Base-by-base conservation (phyloP, 139 green algal genomes). In the Ettlia oleoabundans region DNA sequence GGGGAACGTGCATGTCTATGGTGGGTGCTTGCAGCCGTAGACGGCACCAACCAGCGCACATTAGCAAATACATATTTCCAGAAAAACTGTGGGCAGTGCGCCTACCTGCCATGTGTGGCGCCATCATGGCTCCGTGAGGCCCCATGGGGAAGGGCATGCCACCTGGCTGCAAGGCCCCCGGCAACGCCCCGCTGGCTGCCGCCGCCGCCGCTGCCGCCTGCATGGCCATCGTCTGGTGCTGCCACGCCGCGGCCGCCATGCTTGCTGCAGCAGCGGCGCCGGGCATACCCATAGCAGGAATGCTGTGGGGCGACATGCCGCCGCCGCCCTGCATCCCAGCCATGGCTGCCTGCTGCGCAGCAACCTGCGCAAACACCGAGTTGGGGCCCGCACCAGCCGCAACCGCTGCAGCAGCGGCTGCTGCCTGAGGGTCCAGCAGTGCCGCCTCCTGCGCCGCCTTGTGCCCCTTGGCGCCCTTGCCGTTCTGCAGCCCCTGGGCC, bases 401-500 rank as follows among this genome's bases (percentile, higher is more conserved):
- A 38, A 58, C 58, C 40, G 75, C 75, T 19, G 75, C 75, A 21
- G 75, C 58, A 8, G 75, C 75, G 10, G 75, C 75, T 28, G 75
- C 75, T 15, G 58, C 58, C 38, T 55, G 38, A 19, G 58, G 58
- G 38, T 70, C 75, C 37, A 71, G 55, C 75, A 70, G 41, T 10
- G 75, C 75, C n/a, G 75, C 58, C 37, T 70, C 75, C 2, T 26
- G 37, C 42, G 75, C 55, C 15, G 75, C 58, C 58, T 81, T 81
- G 55, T 81, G 75, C 37, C 73, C 73, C 73, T 80, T 80, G 52
- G 8, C 21, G 35, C 73, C 53, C 73, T 80, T 80, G 73, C 73
- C 62, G 73, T 68, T 68, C 35, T 82, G 77, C 77, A 82, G 61
- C 32, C 77, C 78, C 84, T 83, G 55, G 26, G 98, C 88, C 26